Conservation (phyloP, 2,329 filamentous ascomycete genomes). For the Graphiopsis chlorocephala region DNA sequence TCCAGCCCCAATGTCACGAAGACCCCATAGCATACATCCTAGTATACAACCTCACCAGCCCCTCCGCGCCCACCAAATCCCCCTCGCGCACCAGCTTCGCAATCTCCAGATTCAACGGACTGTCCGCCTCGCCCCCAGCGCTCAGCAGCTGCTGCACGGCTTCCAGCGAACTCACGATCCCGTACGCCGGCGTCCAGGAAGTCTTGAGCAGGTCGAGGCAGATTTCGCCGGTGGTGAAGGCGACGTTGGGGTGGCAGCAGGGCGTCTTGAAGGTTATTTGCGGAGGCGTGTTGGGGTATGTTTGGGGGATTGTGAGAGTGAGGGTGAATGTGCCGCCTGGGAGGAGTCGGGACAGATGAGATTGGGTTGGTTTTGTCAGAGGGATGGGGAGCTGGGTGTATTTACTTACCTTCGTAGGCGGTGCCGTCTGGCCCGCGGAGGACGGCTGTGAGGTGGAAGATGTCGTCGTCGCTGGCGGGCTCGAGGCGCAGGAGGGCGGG, state of each 20-base stretch:
- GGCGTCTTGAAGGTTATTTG: slow-evolving; percentile 77
- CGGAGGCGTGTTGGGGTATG: slow-evolving; percentile 78
- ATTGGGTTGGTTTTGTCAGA: not conserved
- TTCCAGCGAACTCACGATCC: slow-evolving; percentile 70
- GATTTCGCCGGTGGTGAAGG: slow-evolving; percentile 77
- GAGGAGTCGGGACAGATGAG: not conserved
- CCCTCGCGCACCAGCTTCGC: slow-evolving; percentile 67
- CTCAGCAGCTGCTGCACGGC: slow-evolving; percentile 69
- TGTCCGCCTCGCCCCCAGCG: slow-evolving; percentile 63
- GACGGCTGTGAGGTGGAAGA: slow-evolving; percentile 60
- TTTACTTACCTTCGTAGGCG: slow-evolving; percentile 57
- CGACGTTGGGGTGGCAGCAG: slow-evolving; percentile 80
- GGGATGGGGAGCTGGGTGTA: not conserved
- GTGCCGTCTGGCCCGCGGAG: slow-evolving; percentile 58
- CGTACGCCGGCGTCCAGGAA: slow-evolving; percentile 83
- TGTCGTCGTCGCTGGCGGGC: slow-evolving; percentile 55
- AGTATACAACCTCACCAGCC: slow-evolving; percentile 71
- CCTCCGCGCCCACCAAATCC: slow-evolving; percentile 65
- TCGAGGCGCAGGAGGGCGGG: slow-evolving; percentile 56
- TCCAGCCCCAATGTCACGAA: not conserved
- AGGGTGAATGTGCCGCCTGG: slow-evolving; percentile 78
- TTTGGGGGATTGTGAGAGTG: slow-evolving; percentile 68
- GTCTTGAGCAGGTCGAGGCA: slow-evolving; percentile 81
- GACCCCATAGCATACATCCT: slow-evolving; percentile 42
- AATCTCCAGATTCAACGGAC: slow-evolving; percentile 75